Evolutionary conservation across 805 yeast genomes (phyloP), one percentile per base, ranked within the genome.

Genomic region (Candida chauliodis): DNA sequence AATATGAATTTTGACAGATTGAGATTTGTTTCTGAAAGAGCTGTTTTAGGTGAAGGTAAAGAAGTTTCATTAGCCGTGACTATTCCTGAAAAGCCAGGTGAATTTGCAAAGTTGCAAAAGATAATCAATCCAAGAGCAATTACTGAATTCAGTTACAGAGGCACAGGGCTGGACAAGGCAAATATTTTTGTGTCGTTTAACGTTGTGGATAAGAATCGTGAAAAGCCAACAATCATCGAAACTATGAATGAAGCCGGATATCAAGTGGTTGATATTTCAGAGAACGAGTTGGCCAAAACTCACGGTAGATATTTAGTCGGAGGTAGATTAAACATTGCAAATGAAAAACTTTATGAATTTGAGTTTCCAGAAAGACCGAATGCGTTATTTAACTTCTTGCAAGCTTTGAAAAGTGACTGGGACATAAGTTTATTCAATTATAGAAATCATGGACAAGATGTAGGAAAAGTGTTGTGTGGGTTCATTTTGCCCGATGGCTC

Each of bases 351-450:
- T 24, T 77, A 80, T 50, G 75, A 84, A 34, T 93, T 93, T 53
- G 96, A 89, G 61, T 95, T 93, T 71, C 99, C 99, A 10, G 99
- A 93, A 56, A 81, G 93, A 54, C 98, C 99, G 2, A 95, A 96
- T 34, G 97, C 99, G 1, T 71, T 93, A 53, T 77, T 83, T 20
- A 83, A 76, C 42, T 93, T 93, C 66, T 72, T 93, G 53, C 75
- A 73, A 19, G 73, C 81, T 13, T 63, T 93, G 56, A 78, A 82
- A 52, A 72, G 74, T 18, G 79, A 80, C 36, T 93, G 98, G 97
- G 93, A 93, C 57, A 78, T 93, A 45, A 84, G 97, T 1, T 65
- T 93, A 52, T 93, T 93, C 81, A 96, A 93, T 61, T 93, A 93
- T 64, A 80, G 99, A 71, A 89, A 93, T 66, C 95, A 89, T 51